These are phyloP conservation scores for Talaromyces atroroseus DNA, from an alignment of 2,329 filamentous ascomycete species.

Conservation along the genomic window DNA sequence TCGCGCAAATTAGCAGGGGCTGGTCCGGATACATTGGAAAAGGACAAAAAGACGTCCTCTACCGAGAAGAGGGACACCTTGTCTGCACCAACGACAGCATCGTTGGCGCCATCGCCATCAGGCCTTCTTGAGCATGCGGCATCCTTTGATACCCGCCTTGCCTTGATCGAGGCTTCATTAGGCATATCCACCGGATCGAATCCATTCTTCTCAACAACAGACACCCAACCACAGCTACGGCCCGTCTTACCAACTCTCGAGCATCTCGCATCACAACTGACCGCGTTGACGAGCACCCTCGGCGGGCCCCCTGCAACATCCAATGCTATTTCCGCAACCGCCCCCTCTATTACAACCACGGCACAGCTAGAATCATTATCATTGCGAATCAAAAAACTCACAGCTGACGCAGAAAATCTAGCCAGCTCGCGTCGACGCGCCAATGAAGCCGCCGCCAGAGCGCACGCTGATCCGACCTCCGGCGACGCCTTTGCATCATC, in stretches of 20 bases:
- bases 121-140: conserved; percentile 68
- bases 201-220: conserved; percentile 40
- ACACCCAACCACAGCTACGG: conserved; percentile 49
- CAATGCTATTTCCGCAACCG: conserved; percentile 8
- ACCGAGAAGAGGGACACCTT: neutral
- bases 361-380: conserved; percentile 41
- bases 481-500: conserved; percentile 21
- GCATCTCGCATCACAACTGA: conserved; percentile 72
- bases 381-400: conserved; percentile 39
- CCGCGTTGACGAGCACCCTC: conserved; percentile 56
- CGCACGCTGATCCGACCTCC: conserved; percentile 22
- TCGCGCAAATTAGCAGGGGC: conserved; percentile 27
- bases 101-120: conserved; percentile 40
- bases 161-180: conserved; percentile 71
- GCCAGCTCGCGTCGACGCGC: conserved; percentile 40
- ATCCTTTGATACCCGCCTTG: conserved; percentile 78
- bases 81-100: conserved; percentile 9
- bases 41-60: neutral
- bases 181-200: conserved; percentile 68
- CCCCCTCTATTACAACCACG: conserved; percentile 29
- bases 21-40: conserved; percentile 7
- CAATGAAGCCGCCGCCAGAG: conserved; percentile 34
- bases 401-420: conserved; percentile 40
- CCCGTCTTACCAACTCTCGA: conserved; percentile 80
- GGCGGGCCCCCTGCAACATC: conserved; percentile 20